Percentiles rank a stretch among this genome's conserved stretches.
Evolutionary conservation across 768 basidiomycete genomes (phyloP).

Genomic region (Boletus subcaerulescens): DNA sequence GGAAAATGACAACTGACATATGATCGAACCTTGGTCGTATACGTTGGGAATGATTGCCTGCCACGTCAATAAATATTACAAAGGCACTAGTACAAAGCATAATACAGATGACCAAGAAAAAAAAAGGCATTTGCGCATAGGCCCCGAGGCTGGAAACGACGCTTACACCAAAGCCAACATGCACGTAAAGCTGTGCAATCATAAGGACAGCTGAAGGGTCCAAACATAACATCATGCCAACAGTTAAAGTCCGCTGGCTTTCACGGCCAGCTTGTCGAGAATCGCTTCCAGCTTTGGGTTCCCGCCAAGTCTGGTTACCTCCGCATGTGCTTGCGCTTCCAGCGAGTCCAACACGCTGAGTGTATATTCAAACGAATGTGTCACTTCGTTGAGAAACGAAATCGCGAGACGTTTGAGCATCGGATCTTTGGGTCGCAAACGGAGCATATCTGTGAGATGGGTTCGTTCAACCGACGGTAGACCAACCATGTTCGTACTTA

Average conservation of each 20-base stretch:
- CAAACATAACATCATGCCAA: background rate
- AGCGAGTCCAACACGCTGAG: slow-evolving; percentile 62
- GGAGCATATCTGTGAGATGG: slow-evolving; percentile 68
- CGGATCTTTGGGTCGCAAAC: slow-evolving; percentile 80
- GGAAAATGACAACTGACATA: too few relatives aligned
- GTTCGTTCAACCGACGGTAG: background rate
- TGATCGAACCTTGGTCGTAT: background rate
- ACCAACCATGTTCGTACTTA: slow-evolving; percentile 60
- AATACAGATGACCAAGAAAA: background rate
- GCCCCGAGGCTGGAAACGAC: background rate
- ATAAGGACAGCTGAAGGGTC: background rate
- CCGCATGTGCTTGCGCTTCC: slow-evolving; percentile 61
- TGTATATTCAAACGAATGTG: slow-evolving; percentile 88
- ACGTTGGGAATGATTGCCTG: background rate
- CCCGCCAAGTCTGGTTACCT: slow-evolving; percentile 75
- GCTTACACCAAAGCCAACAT: background rate
- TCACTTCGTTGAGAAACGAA: slow-evolving; percentile 69
- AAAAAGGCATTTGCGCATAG: background rate
- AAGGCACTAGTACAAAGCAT: background rate
- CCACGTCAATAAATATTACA: too few relatives aligned
- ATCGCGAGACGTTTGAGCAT: slow-evolving; percentile 82
- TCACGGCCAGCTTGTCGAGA: slow-evolving; percentile 47
- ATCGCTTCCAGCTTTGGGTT: slow-evolving; percentile 61
- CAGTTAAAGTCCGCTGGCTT: background rate
- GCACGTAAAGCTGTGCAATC: background rate